Evolutionary conservation across 2,329 filamentous ascomycete genomes (phyloP).

Genomic region (Pseudocercospora macadamiae): DNA sequence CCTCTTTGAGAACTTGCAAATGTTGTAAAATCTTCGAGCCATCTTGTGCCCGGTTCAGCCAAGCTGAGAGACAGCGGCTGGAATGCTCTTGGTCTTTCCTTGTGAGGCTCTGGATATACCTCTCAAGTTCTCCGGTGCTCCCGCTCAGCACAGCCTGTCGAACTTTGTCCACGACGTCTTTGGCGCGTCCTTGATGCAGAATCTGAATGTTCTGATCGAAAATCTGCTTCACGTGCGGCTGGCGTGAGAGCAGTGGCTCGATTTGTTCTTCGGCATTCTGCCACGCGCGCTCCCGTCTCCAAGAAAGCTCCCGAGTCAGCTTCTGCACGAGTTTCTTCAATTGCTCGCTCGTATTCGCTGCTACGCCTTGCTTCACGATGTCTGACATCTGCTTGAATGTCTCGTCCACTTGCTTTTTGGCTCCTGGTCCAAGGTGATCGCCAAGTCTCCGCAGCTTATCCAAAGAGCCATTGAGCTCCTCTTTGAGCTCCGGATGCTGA

Average conservation of each 20-base stretch:
- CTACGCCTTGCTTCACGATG: conserved; percentile 64
- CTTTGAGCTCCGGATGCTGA: conserved; percentile 72
- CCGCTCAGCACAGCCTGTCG: conserved; percentile 65
- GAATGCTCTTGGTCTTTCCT: conserved; percentile 61
- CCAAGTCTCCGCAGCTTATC: conserved; percentile 70
- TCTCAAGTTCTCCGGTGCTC: conserved; percentile 60
- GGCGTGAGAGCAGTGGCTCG: conserved; percentile 73
- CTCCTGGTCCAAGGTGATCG: conserved; percentile 71
- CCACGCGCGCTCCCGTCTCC: conserved; percentile 72
- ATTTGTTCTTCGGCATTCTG: conserved; percentile 66
- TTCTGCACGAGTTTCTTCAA: conserved; percentile 64
- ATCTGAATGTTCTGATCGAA: conserved; percentile 69
- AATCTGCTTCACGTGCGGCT: conserved; percentile 70
- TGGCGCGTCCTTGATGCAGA: conserved; percentile 67
- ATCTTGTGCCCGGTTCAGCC: conserved; percentile 65
- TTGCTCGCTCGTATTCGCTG: conserved; percentile 56
- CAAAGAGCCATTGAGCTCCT: conserved; percentile 69
- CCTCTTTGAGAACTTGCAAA: conserved; percentile 64
- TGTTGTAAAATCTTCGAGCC: conserved; percentile 67
- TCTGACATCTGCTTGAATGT: conserved; percentile 69
- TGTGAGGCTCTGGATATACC: conserved; percentile 61
- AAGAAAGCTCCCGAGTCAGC: conserved; percentile 70
- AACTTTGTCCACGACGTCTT: conserved; percentile 65
- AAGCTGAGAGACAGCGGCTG: conserved; percentile 53
- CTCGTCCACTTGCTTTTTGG: conserved; percentile 73